These are phyloP conservation scores for Blastobotrys elegans DNA, from an alignment of 1,139 yeast genomes.

Conservation along the genomic window DNA sequence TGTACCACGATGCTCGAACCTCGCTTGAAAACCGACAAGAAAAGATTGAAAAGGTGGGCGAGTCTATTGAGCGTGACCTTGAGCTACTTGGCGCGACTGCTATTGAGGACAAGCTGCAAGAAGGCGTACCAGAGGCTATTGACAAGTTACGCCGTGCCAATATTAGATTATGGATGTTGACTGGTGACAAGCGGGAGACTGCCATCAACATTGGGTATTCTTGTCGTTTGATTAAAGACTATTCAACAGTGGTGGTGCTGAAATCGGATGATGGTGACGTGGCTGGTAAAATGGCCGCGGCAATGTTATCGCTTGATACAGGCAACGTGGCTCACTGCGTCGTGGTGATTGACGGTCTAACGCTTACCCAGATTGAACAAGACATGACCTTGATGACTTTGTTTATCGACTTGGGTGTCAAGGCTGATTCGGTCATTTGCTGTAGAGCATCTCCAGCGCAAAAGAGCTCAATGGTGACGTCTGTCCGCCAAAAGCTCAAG, in stretches of 20 bases:
- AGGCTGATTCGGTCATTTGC: constrained; percentile 86
- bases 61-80: constrained; percentile 58
- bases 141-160: constrained; percentile 91
- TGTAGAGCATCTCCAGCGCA: constrained; percentile 98
- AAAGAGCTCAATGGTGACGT: constrained; percentile 81
- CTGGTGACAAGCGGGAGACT: constrained; percentile 97
- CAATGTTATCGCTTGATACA: constrained; percentile 54
- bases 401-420: constrained; percentile 78
- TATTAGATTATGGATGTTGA: constrained; percentile 93
- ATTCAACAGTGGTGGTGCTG: constrained; percentile 78
- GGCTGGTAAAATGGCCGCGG: constrained; percentile 51
- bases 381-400: constrained; percentile 67
- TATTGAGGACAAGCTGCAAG: constrained; percentile 92
- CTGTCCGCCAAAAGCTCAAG: constrained; percentile 62
- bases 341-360: constrained; percentile 86
- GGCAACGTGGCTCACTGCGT: constrained; percentile 90
- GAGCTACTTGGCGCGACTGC: constrained; percentile 89
- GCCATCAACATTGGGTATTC: constrained; percentile 97
- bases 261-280: constrained; percentile 48
- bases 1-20: constrained; percentile 72
- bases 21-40: constrained; percentile 62
- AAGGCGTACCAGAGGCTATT: constrained; percentile 92
- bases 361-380: constrained; percentile 64
- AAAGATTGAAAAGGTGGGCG: constrained; percentile 70
- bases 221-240: constrained; percentile 87